phyloP scores from a whole-genome alignment of 306 rosid genomes.

The Cotoneaster glaucophyllus region DNA sequence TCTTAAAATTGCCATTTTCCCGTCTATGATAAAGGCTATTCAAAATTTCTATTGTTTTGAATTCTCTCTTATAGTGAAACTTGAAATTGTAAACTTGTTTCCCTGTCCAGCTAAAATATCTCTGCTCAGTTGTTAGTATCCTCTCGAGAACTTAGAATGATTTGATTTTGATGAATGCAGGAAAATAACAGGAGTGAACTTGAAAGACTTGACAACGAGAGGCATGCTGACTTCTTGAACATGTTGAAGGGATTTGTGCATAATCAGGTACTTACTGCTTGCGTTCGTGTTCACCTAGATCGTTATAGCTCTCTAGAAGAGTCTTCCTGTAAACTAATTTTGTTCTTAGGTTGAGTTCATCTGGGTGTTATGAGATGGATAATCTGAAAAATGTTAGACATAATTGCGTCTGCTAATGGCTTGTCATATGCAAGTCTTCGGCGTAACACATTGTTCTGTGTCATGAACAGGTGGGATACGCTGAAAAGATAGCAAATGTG shows the following conservation, averaged over 20 bases:
- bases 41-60: not conserved
- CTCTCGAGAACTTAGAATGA: not conserved
- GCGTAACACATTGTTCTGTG: not conserved
- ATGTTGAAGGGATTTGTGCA: conserved; percentile 92
- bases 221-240: conserved; percentile 62
- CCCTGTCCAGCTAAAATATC: not conserved
- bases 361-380: not conserved
- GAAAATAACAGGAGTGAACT: conserved; percentile 89
- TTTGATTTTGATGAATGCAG: conserved; percentile 39
- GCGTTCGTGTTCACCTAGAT: not conserved
- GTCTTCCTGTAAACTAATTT: not conserved
- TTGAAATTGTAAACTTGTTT: not conserved
- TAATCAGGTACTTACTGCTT: conserved; percentile 60
- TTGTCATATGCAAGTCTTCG: not conserved
- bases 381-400: not conserved
- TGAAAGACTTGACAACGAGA: conserved; percentile 80
- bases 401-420: not conserved
- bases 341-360: not conserved
- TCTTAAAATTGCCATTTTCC: no score
- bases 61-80: not conserved
- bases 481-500: conserved; percentile 87
- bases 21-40: not conserved
- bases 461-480: conserved; percentile 69
- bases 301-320: not conserved
- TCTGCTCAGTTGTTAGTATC: not conserved